Evolutionary conservation across 768 basidiomycete species (phyloP).

Genomic region (Boletus pseudopeckii): DNA sequence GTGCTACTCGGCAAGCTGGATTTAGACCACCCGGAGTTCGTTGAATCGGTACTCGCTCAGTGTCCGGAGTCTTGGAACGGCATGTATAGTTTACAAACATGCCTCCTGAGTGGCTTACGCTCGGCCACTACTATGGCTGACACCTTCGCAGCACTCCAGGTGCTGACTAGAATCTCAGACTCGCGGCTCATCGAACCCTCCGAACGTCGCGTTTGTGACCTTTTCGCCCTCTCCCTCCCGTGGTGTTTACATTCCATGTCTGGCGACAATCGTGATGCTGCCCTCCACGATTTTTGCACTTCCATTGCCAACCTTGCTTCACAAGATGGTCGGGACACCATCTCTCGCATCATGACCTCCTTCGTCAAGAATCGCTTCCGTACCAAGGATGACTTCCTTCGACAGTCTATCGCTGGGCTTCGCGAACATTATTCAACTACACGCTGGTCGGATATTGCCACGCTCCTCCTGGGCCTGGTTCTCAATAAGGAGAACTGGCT

Average conservation of each 20-base stretch:
- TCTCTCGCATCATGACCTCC: constrained; percentile 84
- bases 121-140: constrained; percentile 66
- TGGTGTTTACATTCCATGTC: constrained; percentile 85
- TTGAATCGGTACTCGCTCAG: constrained; percentile 66
- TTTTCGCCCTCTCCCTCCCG: constrained; percentile 80
- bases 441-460: constrained; percentile 77
- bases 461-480: constrained; percentile 81
- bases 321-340: constrained; percentile 68
- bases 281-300: constrained; percentile 66
- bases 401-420: constrained; percentile 81
- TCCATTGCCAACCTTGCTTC: constrained; percentile 72
- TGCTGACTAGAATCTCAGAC: constrained; percentile 57
- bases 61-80: constrained; percentile 73
- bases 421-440: constrained; percentile 80
- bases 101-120: constrained; percentile 72
- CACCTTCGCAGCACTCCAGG: constrained; percentile 67
- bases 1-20: constrained; percentile 65
- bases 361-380: constrained; percentile 86
- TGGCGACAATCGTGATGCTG: constrained; percentile 53
- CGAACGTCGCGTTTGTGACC: constrained; percentile 69
- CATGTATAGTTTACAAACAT: constrained; percentile 59
- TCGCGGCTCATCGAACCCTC: constrained; percentile 67
- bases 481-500: constrained; percentile 83
- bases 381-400: constrained; percentile 89
- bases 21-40: constrained; percentile 61